phyloP scores from a whole-genome alignment of 306 rosid species.

The Albizia julibrissin region DNA sequence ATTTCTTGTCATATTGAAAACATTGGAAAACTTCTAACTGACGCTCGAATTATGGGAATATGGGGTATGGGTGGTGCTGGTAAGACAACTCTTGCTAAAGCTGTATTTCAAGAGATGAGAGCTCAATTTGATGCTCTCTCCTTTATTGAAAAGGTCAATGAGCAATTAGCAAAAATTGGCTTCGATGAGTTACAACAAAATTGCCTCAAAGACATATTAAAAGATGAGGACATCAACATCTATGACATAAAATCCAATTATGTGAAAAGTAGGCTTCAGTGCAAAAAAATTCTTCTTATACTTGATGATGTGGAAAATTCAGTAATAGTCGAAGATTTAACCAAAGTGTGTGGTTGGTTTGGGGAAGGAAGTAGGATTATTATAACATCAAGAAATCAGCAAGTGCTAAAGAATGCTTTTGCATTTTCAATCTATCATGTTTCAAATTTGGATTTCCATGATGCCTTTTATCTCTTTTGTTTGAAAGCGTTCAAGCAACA shows the following conservation, averaged over 20 bases:
- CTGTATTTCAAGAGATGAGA: not conserved
- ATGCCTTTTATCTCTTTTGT: not conserved
- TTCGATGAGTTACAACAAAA: not conserved
- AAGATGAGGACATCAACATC: not conserved
- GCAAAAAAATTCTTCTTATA: not conserved
- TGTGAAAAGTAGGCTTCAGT: not conserved
- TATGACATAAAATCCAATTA: not conserved
- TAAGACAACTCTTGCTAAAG: not conserved
- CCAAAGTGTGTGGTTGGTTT: not conserved
- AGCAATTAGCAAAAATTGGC: not conserved
- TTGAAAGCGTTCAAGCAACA: not conserved
- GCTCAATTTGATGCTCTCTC: not conserved
- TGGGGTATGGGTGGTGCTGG: not conserved
- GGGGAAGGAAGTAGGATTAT: not conserved
- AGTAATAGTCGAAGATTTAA: not conserved
- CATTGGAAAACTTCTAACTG: not conserved
- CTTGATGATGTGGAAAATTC: not conserved
- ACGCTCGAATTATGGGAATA: not conserved
- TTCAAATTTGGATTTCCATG: accelerated
- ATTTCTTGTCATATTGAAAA: not conserved
- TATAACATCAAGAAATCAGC: not conserved
- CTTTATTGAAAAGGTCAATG: not conserved
- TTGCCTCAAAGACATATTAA: not conserved
- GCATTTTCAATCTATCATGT: not conserved
- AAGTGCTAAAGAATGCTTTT: not conserved